Conservation (phyloP, 768 basidiomycete species). For the Suillus plorans region DNA sequence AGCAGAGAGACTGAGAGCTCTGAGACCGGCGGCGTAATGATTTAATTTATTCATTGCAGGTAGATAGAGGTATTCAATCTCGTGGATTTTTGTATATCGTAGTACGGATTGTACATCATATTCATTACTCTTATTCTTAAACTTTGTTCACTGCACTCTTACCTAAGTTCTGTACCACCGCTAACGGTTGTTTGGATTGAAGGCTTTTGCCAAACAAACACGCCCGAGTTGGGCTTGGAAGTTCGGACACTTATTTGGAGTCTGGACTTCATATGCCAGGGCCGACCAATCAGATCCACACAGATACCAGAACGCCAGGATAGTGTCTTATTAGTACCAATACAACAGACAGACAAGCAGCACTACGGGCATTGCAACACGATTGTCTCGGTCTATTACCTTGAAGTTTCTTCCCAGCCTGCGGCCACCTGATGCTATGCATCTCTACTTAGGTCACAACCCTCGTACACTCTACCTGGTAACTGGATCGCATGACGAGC, state of each 20-base stretch:
- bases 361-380: background rate
- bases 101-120: slow-evolving; percentile 1
- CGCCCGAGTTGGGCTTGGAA: slow-evolving; percentile 2
- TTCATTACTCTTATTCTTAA: background rate
- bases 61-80: background rate
- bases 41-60: background rate
- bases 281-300: background rate
- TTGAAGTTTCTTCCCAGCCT: background rate
- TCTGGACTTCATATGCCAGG: background rate
- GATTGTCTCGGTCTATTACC: background rate
- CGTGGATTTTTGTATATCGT: background rate
- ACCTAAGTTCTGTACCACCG: background rate
- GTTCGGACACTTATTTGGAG: background rate
- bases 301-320: background rate
- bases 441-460: slow-evolving; percentile 66
- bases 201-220: slow-evolving; percentile 11
- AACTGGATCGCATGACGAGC: slow-evolving; percentile 67
- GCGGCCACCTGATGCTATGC: slow-evolving; percentile 44
- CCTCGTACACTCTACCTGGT: slow-evolving; percentile 75
- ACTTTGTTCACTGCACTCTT: background rate
- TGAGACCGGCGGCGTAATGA: slow-evolving; percentile 70
- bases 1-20: slow-evolving; percentile 84
- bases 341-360: background rate
- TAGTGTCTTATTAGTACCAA: slow-evolving; percentile 14
- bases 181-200: slow-evolving; percentile 3